Conservation (phyloP, 1,284 basidiomycete genomes). For the Hortiboletus rubellus region DNA sequence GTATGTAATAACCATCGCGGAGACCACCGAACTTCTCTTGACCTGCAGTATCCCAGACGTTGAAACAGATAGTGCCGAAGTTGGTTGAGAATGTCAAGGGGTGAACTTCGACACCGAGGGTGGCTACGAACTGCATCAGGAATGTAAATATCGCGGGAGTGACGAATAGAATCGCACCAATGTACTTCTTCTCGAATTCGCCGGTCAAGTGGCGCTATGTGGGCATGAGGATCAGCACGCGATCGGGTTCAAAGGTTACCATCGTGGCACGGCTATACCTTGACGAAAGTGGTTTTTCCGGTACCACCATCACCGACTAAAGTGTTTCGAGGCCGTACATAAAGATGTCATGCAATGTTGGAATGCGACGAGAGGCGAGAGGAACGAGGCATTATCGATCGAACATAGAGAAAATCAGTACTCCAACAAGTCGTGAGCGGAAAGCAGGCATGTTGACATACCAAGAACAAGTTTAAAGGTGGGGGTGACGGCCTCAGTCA, state of each 20-base stretch:
- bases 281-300: slow-evolving; percentile 98
- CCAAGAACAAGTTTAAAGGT: slow-evolving; percentile 99
- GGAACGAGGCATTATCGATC: slow-evolving; percentile 30
- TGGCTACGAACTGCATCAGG: slow-evolving; percentile 59
- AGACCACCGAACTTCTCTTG: slow-evolving; percentile 99
- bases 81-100: slow-evolving; percentile 97
- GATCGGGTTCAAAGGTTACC: slow-evolving; percentile 42
- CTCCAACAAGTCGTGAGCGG: slow-evolving; percentile 8
- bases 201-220: slow-evolving; percentile 94
- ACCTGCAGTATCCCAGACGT: slow-evolving; percentile 99
- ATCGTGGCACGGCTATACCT: slow-evolving; percentile 52
- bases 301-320: slow-evolving; percentile 97
- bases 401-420: slow-evolving; percentile 32
- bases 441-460: slow-evolving; percentile 42
- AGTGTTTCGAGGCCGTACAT: slow-evolving; percentile 24
- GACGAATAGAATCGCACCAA: slow-evolving; percentile 59
- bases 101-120: slow-evolving; percentile 99
- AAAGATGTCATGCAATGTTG: slow-evolving; percentile 16
- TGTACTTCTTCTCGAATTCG: slow-evolving; percentile 99
- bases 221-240: slow-evolving; percentile 51
- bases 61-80: slow-evolving; percentile 99
- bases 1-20: slow-evolving; percentile 97
- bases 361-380: slow-evolving; percentile 29
- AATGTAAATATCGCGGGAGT: slow-evolving; percentile 11
- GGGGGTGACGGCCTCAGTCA: slow-evolving; percentile 58